Conservation (phyloP, 306 rosid genomes). For the Pueraria montana region DNA sequence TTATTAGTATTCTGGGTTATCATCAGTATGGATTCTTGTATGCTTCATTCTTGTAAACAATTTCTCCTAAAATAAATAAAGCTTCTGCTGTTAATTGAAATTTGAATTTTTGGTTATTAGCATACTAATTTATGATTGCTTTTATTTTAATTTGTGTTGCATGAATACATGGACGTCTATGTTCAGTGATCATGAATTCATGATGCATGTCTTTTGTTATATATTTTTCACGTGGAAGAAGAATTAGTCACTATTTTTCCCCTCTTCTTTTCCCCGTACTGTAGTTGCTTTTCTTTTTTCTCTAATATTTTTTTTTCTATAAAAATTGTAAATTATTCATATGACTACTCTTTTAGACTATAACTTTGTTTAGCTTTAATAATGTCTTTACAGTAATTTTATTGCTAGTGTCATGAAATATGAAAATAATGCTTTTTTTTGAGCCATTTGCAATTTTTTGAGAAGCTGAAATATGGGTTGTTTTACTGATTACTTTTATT, state of each 20-base stretch:
- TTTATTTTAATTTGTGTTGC: conserved; percentile 9
- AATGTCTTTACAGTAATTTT: conserved; percentile 7
- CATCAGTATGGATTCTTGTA: background rate
- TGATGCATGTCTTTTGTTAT: conserved; percentile 22
- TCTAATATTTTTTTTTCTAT: background rate
- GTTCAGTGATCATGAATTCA: conserved; percentile 18
- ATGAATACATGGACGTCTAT: background rate
- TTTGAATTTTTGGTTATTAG: conserved; percentile 14
- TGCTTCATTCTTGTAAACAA: conserved; percentile 11
- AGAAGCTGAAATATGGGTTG: conserved; percentile 25
- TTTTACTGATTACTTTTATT: conserved; percentile 43
- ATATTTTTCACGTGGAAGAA: background rate
- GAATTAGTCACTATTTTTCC: background rate
- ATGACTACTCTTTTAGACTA: conserved; percentile 27
- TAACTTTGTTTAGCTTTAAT: conserved; percentile 17
- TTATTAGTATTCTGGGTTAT: conserved; percentile 28
- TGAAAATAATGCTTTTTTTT: background rate
- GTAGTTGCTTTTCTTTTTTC: conserved; percentile 26
- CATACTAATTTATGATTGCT: conserved; percentile 13
- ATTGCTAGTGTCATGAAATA: conserved; percentile 9
- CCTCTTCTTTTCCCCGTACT: conserved; percentile 1
- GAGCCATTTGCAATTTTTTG: conserved; percentile 25
- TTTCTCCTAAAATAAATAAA: conserved; percentile 8
- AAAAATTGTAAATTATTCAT: conserved; percentile 22
- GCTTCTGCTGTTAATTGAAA: conserved; percentile 22